phyloP scores from a whole-genome alignment of 1,284 basidiomycete species.

The Polyporus tsugae region DNA sequence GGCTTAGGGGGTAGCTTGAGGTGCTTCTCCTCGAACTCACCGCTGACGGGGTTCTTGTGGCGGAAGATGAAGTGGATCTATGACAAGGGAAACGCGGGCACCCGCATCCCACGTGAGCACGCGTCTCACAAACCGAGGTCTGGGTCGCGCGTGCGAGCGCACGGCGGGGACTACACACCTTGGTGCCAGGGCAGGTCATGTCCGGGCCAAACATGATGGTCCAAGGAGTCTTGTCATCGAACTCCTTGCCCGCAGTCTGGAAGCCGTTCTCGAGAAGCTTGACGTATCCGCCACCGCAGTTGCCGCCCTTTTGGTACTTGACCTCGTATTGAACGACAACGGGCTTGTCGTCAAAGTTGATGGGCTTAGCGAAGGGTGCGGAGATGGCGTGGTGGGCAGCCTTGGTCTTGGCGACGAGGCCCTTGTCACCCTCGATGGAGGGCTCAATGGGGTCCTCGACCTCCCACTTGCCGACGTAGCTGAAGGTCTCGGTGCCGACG shows the following conservation, averaged over 20 bases:
- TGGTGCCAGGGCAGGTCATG: slow-evolving; percentile 86
- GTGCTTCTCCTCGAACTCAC: slow-evolving; percentile 98
- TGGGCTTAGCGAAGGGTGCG: slow-evolving; percentile 81
- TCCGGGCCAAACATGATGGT: slow-evolving; percentile 96
- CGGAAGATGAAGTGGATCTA: slow-evolving; percentile 98
- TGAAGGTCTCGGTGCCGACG: slow-evolving; percentile 92
- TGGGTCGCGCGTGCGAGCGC: background rate
- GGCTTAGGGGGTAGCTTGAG: slow-evolving; percentile 86
- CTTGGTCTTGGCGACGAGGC: slow-evolving; percentile 92
- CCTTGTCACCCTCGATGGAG: slow-evolving; percentile 86
- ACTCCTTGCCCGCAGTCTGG: slow-evolving; percentile 91
- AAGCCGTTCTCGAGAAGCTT: slow-evolving; percentile 96
- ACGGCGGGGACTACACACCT: slow-evolving; percentile 55
- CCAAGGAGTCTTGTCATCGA: slow-evolving; percentile 98
- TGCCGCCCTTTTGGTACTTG: slow-evolving; percentile 99
- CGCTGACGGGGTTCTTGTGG: slow-evolving; percentile 91
- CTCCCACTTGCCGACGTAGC: slow-evolving; percentile 97
- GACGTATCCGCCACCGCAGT: slow-evolving; percentile 99
- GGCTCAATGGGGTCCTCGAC: slow-evolving; percentile 86
- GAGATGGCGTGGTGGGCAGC: slow-evolving; percentile 98
- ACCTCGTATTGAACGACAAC: slow-evolving; percentile 99
- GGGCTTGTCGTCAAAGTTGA: slow-evolving; percentile 89
- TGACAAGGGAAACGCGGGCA: slow-evolving; percentile 14
- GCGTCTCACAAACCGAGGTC: background rate
- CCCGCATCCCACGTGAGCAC: slow-evolving; percentile 6